Base-by-base conservation (phyloP, 371 early-diverging fungal species). In the Cokeromyces recurvatus region DNA sequence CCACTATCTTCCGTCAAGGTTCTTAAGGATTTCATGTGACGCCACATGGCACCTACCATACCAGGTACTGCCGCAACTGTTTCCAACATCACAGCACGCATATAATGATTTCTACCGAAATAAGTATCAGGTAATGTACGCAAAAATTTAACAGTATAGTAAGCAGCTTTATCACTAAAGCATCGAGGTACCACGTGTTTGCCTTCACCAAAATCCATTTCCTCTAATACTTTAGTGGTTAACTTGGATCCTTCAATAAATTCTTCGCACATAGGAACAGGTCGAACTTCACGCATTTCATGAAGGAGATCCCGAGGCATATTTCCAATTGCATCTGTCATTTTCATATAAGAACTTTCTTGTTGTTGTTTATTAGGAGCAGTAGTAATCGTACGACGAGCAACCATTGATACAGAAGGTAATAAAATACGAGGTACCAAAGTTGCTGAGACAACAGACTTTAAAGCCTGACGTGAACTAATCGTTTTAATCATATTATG, bases 41-140 rank as follows among this genome's bases (percentile, higher is more conserved):
- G 74, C 16, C 89, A 63, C 75, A 91, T 78, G 5, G 84, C 95
- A 23, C 88, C 95, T 0, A 94, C 93, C 89, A 94, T 90, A 14
- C 94, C 92, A 10, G 97, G 96, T 14, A 94, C 90, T 46, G 87
- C 87, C 12, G 90, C 90, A n/a, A 92, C 78, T 0, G 89, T 90
- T 55, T 90, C 91, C 2, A 92, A 77, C 74, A 91, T 86, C 6
- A 92, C 90, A 3, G 85, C 89, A 43, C 92, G 79, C 66, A 89
- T 88, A 32, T 89, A 72, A 55, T 92, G 89, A 53, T 87, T 75
- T 50, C 77, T 78, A 35, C 85, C 73, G 64, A 93, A 93, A 51
- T 89, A 89, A 12, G 77, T 57, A 56, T 91, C 92, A 1, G 89
- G 84, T 5, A 88, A 79, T 6, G 78, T 55, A 36, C 92, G 75